Conservation (phyloP, 2,329 filamentous ascomycete species). For the Westerdykella aurantiaca region DNA sequence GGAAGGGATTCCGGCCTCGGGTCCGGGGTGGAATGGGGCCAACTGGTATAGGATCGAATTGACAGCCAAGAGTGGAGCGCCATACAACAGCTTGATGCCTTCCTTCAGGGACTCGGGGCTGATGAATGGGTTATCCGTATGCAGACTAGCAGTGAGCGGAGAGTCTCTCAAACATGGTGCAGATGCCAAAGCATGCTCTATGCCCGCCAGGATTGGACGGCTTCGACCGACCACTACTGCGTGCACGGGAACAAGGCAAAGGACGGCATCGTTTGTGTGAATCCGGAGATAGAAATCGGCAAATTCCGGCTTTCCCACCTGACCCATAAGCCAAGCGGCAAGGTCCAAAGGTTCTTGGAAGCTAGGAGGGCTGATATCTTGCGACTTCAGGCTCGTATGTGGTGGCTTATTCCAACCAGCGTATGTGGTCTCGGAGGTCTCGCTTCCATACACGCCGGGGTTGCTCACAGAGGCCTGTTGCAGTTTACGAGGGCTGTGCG, state of each 20-base stretch:
- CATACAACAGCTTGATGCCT: conserved; percentile 35
- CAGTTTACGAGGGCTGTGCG: no score
- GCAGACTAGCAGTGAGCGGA: conserved; percentile 22
- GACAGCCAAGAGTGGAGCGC: conserved; percentile 24
- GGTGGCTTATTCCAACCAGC: no score
- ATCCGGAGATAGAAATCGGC: conserved; percentile 35
- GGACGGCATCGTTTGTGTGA: conserved; percentile 20
- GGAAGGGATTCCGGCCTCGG: conserved; percentile 15
- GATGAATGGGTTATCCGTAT: conserved; percentile 23
- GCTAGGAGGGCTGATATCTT: neutral
- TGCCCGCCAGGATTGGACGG: conserved; percentile 26
- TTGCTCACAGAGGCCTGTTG: no score
- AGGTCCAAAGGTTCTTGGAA: conserved; percentile 19
- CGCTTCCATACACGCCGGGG: no score
- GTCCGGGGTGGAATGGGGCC: conserved; percentile 20
- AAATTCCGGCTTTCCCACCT: conserved; percentile 33
- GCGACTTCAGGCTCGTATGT: neutral
- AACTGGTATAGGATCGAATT: conserved; percentile 28
- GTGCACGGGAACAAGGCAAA: conserved; percentile 32
- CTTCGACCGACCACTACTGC: conserved; percentile 33
- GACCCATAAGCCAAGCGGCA: conserved; percentile 27
- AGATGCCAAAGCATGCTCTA: conserved; percentile 17
- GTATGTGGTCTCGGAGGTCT: no score
- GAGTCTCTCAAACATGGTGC: conserved; percentile 20
- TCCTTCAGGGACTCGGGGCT: conserved; percentile 28